Percentiles rank a stretch among this genome's conserved stretches.
Conservation (phyloP, 129 eudicot genomes). For the Mikania micrantha region DNA sequence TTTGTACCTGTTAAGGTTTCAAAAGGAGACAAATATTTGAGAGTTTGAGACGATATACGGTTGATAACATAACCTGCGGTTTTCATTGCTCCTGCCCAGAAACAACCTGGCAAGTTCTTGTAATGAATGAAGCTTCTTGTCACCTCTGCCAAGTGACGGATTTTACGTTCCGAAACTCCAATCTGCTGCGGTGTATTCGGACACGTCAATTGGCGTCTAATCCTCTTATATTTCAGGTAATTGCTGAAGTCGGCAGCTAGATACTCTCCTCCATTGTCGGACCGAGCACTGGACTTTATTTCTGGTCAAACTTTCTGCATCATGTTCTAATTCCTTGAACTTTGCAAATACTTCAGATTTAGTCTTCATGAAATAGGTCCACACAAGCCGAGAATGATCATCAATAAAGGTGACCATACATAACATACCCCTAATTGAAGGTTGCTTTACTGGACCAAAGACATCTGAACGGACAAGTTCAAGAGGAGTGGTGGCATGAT, state of each 20-base stretch:
- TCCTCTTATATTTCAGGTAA: not conserved
- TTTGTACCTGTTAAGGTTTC: not conserved
- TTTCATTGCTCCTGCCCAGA: not conserved
- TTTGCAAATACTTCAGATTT: not conserved
- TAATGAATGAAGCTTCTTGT: not conserved
- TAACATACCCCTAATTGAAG: not conserved
- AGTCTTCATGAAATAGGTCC: not conserved
- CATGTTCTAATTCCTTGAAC: not conserved
- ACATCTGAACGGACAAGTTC: not conserved
- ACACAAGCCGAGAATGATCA: not conserved
- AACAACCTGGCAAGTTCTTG: not conserved
- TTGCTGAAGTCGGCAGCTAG: not conserved
- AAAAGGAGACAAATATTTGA: not conserved
- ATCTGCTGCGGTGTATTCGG: not conserved
- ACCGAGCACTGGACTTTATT: not conserved
- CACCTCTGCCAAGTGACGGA: not conserved
- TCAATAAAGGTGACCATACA: not conserved
- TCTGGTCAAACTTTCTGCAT: not conserved
- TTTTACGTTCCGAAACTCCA: not conserved
- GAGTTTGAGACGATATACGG: not conserved
- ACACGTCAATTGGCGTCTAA: not conserved
- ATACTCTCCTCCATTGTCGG: not conserved
- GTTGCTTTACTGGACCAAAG: not conserved
- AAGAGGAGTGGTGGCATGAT: not conserved
- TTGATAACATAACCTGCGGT: not conserved